These are phyloP conservation scores for Voacanga thouarsii DNA, from an alignment of 257 asterid genomes.

Conservation along the genomic window DNA sequence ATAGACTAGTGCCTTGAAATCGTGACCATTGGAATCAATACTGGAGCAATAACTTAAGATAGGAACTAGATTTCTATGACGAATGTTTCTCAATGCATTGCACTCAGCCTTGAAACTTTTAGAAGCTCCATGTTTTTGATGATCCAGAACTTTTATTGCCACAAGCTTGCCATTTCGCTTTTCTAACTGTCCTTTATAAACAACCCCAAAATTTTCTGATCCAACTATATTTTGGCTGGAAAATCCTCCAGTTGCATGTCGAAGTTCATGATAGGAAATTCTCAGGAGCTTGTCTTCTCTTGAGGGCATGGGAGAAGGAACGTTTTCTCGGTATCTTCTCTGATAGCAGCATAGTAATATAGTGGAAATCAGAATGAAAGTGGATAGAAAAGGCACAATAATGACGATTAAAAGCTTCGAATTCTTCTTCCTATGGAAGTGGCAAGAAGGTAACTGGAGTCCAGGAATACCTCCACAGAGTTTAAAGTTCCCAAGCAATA, in stretches of 20 bases:
- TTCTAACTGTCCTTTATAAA: constrained; percentile 16
- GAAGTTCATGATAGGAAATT: constrained; percentile 29
- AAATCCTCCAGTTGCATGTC: constrained; percentile 28
- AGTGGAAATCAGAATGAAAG: neutral
- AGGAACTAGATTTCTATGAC: constrained; percentile 30
- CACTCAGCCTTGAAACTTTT: constrained; percentile 32
- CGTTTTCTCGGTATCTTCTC: neutral
- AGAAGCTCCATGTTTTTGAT: constrained; percentile 19
- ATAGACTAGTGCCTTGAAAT: constrained; percentile 35
- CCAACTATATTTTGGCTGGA: constrained; percentile 29
- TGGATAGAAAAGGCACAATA: neutral
- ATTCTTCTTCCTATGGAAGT: neutral
- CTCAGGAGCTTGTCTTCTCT: constrained; percentile 1
- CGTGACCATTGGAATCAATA: constrained; percentile 24
- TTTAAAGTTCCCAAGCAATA: constrained; percentile 20
- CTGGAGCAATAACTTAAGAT: constrained; percentile 28
- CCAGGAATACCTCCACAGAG: constrained; percentile 27
- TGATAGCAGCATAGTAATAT: neutral
- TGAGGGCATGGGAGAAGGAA: neutral
- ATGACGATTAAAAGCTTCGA: neutral
- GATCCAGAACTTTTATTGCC: constrained; percentile 33
- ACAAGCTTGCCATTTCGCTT: constrained; percentile 1
- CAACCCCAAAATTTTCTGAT: constrained; percentile 23
- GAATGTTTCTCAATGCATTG: constrained; percentile 17
- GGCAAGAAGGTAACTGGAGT: constrained; percentile 2